Evolutionary conservation across 1,284 basidiomycete genomes (phyloP).

Genomic region (Athelia sp.): DNA sequence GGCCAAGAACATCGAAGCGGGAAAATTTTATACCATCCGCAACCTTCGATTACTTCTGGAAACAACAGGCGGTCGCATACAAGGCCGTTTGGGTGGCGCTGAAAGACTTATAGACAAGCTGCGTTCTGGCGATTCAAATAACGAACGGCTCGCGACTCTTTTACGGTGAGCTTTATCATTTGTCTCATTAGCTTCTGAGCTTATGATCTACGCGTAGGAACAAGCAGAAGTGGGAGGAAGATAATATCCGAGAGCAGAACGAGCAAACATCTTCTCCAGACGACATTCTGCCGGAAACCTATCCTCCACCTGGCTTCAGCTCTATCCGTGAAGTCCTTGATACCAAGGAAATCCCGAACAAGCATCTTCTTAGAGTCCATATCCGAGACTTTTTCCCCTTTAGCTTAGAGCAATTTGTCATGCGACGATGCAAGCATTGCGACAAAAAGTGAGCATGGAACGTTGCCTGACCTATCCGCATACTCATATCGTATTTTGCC

Average conservation of each 20-base stretch:
- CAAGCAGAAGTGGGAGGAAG: background rate
- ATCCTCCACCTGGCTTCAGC: conserved; percentile 6
- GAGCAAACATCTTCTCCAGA: conserved; percentile 1
- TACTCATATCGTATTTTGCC: too few species aligned
- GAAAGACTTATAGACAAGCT: conserved; percentile 45
- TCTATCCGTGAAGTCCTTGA: conserved; percentile 37
- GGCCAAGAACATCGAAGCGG: conserved; percentile 33
- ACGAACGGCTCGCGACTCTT: background rate
- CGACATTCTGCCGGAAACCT: background rate
- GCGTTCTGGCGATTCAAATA: conserved; percentile 24
- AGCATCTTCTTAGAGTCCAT: conserved; percentile 43
- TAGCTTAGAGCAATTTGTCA: conserved; percentile 39
- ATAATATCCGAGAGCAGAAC: background rate
- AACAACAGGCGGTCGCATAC: conserved; percentile 22
- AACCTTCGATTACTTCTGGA: conserved; percentile 45
- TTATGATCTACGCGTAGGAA: conserved; percentile 7
- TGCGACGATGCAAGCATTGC: conserved; percentile 49
- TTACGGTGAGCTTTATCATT: conserved; percentile 1
- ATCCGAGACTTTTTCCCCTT: conserved; percentile 53
- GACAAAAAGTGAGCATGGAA: conserved; percentile 15
- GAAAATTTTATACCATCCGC: conserved; percentile 42
- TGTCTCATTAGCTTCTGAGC: conserved; percentile 4
- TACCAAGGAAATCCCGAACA: conserved; percentile 27
- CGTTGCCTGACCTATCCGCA: too few species aligned
- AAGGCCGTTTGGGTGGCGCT: conserved; percentile 52